Conservation (phyloP, 768 basidiomycete genomes). For the Candolleomyces eurysporus region DNA sequence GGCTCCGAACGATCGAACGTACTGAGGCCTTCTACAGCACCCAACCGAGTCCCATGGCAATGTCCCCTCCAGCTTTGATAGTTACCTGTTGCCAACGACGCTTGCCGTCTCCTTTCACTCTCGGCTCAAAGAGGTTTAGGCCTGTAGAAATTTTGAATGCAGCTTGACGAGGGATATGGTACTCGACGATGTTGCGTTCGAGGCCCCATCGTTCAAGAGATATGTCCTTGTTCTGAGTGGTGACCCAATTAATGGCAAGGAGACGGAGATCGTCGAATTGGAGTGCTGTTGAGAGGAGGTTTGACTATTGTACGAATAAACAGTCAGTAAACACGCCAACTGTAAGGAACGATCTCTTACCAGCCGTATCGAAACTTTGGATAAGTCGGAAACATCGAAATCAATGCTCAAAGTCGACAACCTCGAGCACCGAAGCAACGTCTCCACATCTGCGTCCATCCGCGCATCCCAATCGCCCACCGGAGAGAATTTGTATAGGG, state of each 20-base stretch:
- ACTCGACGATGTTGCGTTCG: constrained; percentile 6
- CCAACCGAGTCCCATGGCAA: background rate
- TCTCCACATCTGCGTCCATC: background rate
- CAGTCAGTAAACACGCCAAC: background rate
- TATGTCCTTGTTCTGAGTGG: background rate
- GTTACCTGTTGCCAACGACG: background rate
- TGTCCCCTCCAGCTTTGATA: background rate
- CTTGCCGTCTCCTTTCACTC: background rate
- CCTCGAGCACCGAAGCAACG: background rate
- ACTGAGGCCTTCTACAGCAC: background rate
- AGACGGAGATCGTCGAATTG: background rate
- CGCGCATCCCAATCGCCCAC: background rate
- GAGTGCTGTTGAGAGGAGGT: background rate
- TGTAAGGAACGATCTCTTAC: background rate
- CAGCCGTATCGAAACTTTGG: background rate
- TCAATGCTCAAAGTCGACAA: background rate
- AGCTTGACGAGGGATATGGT: background rate
- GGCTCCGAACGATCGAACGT: too few species aligned
- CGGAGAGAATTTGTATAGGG: background rate
- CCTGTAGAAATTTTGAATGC: constrained; percentile 1
- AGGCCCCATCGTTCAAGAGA: background rate
- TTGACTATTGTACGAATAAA: background rate
- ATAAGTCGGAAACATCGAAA: background rate
- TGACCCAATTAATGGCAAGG: background rate
- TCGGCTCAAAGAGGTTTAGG: background rate